Conservation (phyloP, 805 yeast species). For the Zygosaccharomyces pseudorouxii region DNA sequence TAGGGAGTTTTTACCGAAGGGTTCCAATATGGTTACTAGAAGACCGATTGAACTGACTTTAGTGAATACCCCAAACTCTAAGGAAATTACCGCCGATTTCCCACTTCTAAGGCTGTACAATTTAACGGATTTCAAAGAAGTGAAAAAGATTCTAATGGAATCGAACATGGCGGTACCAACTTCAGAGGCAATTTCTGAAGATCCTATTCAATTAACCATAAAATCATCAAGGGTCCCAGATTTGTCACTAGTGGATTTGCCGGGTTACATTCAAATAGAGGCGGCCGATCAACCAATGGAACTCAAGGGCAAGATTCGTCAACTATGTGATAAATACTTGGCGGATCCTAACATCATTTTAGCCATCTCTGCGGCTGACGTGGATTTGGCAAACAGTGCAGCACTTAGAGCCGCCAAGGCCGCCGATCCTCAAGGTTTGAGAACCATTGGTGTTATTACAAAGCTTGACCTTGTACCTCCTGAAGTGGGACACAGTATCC, state of each 20-base stretch:
- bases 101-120: slow-evolving; percentile 82
- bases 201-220: slow-evolving; percentile 89
- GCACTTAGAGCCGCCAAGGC: slow-evolving; percentile 85
- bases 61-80: slow-evolving; percentile 75
- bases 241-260: slow-evolving; percentile 87
- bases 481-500: slow-evolving; percentile 57
- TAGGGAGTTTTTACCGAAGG: slow-evolving; percentile 96
- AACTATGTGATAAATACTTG: slow-evolving; percentile 77
- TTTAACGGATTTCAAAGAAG: slow-evolving; percentile 81
- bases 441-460: slow-evolving; percentile 95
- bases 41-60: slow-evolving; percentile 94
- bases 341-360: slow-evolving; percentile 89
- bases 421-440: slow-evolving; percentile 90
- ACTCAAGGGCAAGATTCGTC: slow-evolving; percentile 71
- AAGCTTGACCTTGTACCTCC: slow-evolving; percentile 88
- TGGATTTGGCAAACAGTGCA: slow-evolving; percentile 92
- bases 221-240: slow-evolving; percentile 91
- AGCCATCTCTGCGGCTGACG: slow-evolving; percentile 97
- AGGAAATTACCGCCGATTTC: slow-evolving; percentile 87
- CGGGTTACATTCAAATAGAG: slow-evolving; percentile 95
- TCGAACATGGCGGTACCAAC: slow-evolving; percentile 89
- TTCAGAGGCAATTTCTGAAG: slow-evolving; percentile 80
- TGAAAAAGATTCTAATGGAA: slow-evolving; percentile 81
- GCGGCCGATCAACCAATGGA: slow-evolving; percentile 93
- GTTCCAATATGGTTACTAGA: slow-evolving; percentile 96